These are phyloP conservation scores for Vigna unguiculata DNA, from an alignment of 306 rosid species.

Conservation along the genomic window DNA sequence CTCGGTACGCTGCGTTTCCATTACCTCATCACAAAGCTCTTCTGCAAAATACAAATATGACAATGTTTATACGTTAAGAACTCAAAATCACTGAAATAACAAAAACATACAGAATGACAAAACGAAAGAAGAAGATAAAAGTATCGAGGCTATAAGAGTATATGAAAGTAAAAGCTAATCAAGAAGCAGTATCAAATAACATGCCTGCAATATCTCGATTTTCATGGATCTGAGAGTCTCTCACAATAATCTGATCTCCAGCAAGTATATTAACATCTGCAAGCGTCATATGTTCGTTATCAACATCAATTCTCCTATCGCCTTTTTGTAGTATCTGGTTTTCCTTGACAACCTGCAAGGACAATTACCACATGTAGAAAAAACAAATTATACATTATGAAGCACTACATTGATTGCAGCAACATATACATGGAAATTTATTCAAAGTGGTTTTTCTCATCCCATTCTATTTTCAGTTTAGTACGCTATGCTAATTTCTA, in stretches of 20 bases:
- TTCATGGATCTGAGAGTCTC: constrained; percentile 90
- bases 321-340: constrained; percentile 96
- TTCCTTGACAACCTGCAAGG: constrained; percentile 90
- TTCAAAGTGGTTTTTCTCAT: not conserved
- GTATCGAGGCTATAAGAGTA: no score
- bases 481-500: not conserved
- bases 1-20: constrained; percentile 66
- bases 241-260: constrained; percentile 91
- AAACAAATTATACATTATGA: constrained; percentile 14
- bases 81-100: no score
- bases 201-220: constrained; percentile 98
- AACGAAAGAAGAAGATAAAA: no score
- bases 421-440: not conserved
- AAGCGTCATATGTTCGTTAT: constrained; percentile 74
- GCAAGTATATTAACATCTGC: constrained; percentile 88
- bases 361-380: constrained; percentile 2
- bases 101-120: no score
- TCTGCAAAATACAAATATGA: constrained; percentile 53
- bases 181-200: constrained; percentile 5
- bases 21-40: constrained; percentile 70
- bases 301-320: constrained; percentile 65
- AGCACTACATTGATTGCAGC: constrained; percentile 29
- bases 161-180: no score
- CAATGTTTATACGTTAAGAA: not conserved
- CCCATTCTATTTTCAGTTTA: constrained; percentile 21